Base-by-base conservation (phyloP, 2,329 filamentous ascomycete genomes). In the Sclerotinia trifoliorum region DNA sequence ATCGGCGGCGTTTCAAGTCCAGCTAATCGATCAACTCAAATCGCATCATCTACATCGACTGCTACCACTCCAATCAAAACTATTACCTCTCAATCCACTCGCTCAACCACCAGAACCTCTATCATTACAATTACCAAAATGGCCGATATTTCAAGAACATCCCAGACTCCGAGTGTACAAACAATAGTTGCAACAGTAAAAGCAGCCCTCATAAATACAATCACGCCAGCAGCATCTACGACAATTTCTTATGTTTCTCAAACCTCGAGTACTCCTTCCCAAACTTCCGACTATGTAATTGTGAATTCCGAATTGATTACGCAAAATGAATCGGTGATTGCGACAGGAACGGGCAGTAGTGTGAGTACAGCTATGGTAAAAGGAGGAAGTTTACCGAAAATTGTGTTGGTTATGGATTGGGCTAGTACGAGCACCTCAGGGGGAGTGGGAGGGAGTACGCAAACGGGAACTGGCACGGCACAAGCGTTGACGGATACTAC, bases 361-460 rank as follows among this genome's bases (percentile, higher is more conserved):
- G 13, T 32, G 4, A 39, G 29, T 3, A 67, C 56, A 11, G 21
- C 35, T 54, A 24, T 19, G 7, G 48, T 54, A 29, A 32, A 2
- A n/a, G 48, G 57, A 26, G 17, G 24, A 21, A 48, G 55, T 26
- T 10, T 35, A n/a, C 54, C 42, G 1, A 26, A 44, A 13, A 35
- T 67, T 62, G 56, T 67, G 10, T 32, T 67, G 17, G 24, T 62
- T 52, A 54, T 67, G 65, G 35, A 67, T 54, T 67, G 65, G 65
- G 44, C 26, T 19, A 44, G 46, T 24, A 35, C 48, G 15, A 24
- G 21, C 48, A 35, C 26, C 11, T 46, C 56, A 21, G 24, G 10
- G 4, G 57, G 24, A 17, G 44, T 15, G 21, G 58, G 6, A 15
- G 21, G 15, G 29, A 35, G 29, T 5, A 32, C 11, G 19, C 39